These are phyloP conservation scores for Chaetomium fimeti DNA, from an alignment of 495 filamentous ascomycete genomes.

Conservation along the genomic window DNA sequence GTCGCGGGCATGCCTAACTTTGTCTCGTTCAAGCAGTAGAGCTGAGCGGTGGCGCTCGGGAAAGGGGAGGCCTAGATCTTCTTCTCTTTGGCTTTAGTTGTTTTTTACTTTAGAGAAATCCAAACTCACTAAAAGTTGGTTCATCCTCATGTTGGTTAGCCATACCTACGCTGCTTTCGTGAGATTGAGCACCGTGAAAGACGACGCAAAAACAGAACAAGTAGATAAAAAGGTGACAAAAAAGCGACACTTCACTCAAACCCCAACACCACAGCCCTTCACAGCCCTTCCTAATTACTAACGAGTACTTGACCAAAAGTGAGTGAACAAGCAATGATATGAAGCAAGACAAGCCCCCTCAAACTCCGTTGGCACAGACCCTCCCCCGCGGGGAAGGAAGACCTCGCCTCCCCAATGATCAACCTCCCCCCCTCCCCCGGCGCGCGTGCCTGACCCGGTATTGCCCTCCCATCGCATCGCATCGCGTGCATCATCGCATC, in stretches of 20 bases:
- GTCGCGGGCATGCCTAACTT: conserved; percentile 55
- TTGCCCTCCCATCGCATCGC: background rate
- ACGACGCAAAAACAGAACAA: too few species aligned
- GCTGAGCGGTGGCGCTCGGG: background rate
- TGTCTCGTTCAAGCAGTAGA: conserved; percentile 60
- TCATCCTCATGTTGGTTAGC: too few species aligned
- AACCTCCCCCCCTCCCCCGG: background rate
- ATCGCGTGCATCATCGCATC: background rate
- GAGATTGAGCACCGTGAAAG: too few species aligned
- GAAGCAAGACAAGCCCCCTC: too few species aligned
- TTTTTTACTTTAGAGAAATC: background rate
- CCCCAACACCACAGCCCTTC: too few species aligned
- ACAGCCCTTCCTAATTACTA: too few species aligned
- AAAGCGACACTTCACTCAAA: too few species aligned
- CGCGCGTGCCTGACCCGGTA: background rate
- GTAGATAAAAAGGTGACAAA: too few species aligned
- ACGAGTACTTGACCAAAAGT: too few species aligned
- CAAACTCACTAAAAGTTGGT: background rate
- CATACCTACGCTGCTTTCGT: background rate
- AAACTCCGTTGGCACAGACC: too few species aligned
- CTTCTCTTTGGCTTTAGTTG: background rate
- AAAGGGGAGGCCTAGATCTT: background rate
- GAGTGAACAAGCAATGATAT: too few species aligned
- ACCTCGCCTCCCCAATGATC: background rate
- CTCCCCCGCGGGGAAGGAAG: too few species aligned